These are phyloP conservation scores for Zymoseptoria crescenta DNA, from an alignment of 2,329 filamentous ascomycete genomes.

Conservation along the genomic window DNA sequence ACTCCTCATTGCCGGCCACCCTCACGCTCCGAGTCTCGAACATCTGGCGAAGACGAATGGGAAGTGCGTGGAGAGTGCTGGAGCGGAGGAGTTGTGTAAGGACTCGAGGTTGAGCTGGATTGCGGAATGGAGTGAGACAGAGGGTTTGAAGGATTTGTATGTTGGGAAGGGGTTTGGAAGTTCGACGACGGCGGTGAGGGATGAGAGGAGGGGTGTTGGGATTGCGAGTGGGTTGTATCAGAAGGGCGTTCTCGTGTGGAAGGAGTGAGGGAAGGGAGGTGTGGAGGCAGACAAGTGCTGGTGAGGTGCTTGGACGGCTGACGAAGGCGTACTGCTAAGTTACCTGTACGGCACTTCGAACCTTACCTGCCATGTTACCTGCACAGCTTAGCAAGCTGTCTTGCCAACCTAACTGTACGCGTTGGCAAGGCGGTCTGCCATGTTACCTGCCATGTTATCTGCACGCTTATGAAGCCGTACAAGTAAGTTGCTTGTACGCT, in stretches of 20 bases:
- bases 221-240: constrained; percentile 37
- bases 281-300: too few relatives aligned
- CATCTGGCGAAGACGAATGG: constrained; percentile 17
- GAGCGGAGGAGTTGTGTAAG: constrained; percentile 25
- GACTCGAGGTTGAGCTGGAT: constrained; percentile 22
- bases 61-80: constrained; percentile 14
- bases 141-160: constrained; percentile 31
- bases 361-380: too few relatives aligned
- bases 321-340: too few relatives aligned
- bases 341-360: too few relatives aligned
- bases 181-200: constrained; percentile 32
- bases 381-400: too few relatives aligned
- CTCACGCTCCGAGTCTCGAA: constrained; percentile 29
- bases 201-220: constrained; percentile 29
- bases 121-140: constrained; percentile 33
- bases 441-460: background rate
- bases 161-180: constrained; percentile 31
- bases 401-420: too few relatives aligned
- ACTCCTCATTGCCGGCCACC: constrained; percentile 37
- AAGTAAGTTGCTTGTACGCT: background rate
- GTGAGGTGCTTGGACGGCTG: background rate
- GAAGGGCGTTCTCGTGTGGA: constrained; percentile 33
- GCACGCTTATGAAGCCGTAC: background rate
- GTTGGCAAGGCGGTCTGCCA: too few relatives aligned
- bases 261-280: constrained; percentile 11